Base-by-base conservation (phyloP, 768 basidiomycete genomes). In the Postia placenta region DNA sequence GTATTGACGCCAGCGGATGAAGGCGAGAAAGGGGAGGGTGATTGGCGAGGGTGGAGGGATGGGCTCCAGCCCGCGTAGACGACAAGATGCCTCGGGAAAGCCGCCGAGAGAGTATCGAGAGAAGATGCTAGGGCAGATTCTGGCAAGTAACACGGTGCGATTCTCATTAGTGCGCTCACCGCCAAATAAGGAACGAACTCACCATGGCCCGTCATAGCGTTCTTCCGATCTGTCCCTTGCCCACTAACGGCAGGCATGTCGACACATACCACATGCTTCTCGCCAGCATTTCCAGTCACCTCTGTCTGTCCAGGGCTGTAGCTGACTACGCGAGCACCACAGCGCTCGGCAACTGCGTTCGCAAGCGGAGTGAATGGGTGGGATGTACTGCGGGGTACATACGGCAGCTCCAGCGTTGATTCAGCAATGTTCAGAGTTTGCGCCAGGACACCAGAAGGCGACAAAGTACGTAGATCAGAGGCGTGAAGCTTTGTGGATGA, bases 391-490 rank as follows among this genome's bases (percentile, higher is more conserved):
- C 56, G 66, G 51, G 65, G 71, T 11, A 81, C 70, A 56, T 88
- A 81, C 2, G 86, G 80, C 27, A 81, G 74, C 63, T 87, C 82
- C 20, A 80, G 67, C 22, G 79, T 70, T 2, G 75, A 81, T 0
- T 79, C 69, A 2, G 85, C 69, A 1, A 68, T 67, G 3, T 65
- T 68, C 7, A 90, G 67, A 5, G 68, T 59, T 22, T 64, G 68
- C 4, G 75, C 67, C 17, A 89, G 67, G 51, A 68, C 64, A 2
- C 78, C 79, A 1, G 73, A 69, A 7, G 78, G 68, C 5, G 76
- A 64, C 19, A 89, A 77, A 9, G 67, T 64, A 25, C 83, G 81
- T 36, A 90, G 69, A 69, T 90, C 87, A n/a, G 85, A 82, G 22
- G 85, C 82, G 57, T 85, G 87, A 3, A 86, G 68, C 87, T 90